Evolutionary conservation across 768 basidiomycete species (phyloP).

Genomic region (Mrakia gelida): DNA sequence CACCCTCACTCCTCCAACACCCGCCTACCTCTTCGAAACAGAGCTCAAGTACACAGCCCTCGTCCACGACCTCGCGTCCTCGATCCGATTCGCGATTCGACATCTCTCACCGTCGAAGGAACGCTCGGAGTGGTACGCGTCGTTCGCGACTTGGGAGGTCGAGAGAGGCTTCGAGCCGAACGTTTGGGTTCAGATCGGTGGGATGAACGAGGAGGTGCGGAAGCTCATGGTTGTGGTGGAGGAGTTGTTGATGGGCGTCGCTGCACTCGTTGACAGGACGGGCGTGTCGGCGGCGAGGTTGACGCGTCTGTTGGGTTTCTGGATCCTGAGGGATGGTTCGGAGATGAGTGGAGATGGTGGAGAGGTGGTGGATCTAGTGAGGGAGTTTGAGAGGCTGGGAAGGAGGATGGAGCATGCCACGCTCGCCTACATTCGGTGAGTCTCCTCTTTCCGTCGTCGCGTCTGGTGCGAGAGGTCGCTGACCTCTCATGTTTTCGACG

Average conservation of each 20-base stretch:
- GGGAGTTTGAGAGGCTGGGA: background rate
- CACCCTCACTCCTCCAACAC: background rate
- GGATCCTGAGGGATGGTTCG: conserved; percentile 9
- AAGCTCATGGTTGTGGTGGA: background rate
- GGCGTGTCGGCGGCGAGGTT: background rate
- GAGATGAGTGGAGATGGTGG: background rate
- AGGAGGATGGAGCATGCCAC: conserved; percentile 9
- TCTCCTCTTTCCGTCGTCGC: background rate
- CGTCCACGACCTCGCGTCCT: conserved; percentile 19
- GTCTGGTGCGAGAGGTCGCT: background rate
- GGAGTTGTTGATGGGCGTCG: background rate
- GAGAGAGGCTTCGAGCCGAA: background rate
- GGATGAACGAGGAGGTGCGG: conserved; percentile 13
- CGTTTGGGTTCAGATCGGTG: conserved; percentile 3
- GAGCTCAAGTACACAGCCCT: conserved; percentile 3
- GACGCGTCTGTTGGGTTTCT: background rate
- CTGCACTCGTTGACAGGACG: background rate
- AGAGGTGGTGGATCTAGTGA: conserved; percentile 10
- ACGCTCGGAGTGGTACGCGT: conserved; percentile 2
- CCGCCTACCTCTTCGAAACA: conserved; percentile 4
- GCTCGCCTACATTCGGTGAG: conserved; percentile 19
- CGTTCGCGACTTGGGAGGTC: conserved; percentile 9
- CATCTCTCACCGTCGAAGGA: conserved; percentile 7
- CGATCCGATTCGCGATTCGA: background rate
- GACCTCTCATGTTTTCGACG: background rate